Percentiles rank a stretch among this genome's conserved stretches.
Conservation (phyloP, 2,329 filamentous ascomycete genomes). For the Hysterium pulicare region DNA sequence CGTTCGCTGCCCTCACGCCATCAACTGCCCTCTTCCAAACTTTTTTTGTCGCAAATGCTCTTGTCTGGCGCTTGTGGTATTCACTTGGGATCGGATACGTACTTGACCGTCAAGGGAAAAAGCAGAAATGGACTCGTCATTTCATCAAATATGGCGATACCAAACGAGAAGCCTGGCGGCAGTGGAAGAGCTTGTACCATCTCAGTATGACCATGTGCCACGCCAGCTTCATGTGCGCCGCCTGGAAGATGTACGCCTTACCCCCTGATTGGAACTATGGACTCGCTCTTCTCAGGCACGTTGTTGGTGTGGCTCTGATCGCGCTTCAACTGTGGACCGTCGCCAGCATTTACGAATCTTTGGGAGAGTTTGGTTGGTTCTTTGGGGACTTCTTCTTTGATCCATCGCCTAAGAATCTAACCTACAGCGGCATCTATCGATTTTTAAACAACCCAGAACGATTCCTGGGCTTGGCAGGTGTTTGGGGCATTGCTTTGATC, state of each 20-base stretch:
- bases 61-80: constrained; percentile 87
- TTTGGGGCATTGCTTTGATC: constrained; percentile 92
- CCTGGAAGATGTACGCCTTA: constrained; percentile 94
- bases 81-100: constrained; percentile 82
- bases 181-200: constrained; percentile 97
- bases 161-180: constrained; percentile 86
- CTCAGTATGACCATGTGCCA: constrained; percentile 89
- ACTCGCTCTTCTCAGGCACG: constrained; percentile 81
- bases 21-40: constrained; percentile 71
- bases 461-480: constrained; percentile 86
- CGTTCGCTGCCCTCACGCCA: constrained; percentile 72
- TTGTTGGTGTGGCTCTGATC: constrained; percentile 75
- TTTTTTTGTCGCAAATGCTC: constrained; percentile 76
- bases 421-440: constrained; percentile 95
- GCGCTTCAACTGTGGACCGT: constrained; percentile 90
- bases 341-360: constrained; percentile 86
- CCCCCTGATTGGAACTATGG: constrained; percentile 84
- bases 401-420: constrained; percentile 73
- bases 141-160: constrained; percentile 96
- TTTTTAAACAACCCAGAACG: constrained; percentile 98
- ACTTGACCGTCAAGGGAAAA: constrained; percentile 78
- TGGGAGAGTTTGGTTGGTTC: constrained; percentile 98
- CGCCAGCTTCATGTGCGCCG: constrained; percentile 80
- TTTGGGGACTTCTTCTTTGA: constrained; percentile 99
- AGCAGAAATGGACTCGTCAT: constrained; percentile 94